phyloP scores from a whole-genome alignment of 2,329 filamentous ascomycete species.

The Tricladium varicosporioides region DNA sequence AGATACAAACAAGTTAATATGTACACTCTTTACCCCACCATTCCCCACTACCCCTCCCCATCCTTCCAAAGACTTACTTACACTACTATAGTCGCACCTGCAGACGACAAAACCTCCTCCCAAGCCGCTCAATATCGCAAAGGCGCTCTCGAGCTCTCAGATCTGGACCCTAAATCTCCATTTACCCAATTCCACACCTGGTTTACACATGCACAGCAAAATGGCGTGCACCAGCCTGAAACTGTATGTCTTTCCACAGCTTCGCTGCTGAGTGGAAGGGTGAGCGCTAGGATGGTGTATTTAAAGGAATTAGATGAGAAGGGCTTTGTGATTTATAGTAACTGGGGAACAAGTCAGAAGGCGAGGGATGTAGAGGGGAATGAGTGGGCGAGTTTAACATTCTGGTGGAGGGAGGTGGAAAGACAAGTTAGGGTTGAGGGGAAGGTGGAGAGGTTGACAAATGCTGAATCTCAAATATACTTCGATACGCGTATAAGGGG shows the following conservation, averaged over 20 bases:
- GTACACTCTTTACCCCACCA: constrained; percentile 19
- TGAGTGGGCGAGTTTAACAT: constrained; percentile 76
- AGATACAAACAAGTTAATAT: constrained; percentile 32
- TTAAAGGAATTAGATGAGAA: constrained; percentile 84
- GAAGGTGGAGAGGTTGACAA: constrained; percentile 59
- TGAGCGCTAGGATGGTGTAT: constrained; percentile 85
- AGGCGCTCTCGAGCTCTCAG: constrained; percentile 56
- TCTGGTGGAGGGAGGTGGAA: constrained; percentile 86
- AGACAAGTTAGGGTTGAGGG: constrained; percentile 92
- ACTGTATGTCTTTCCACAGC: constrained; percentile 87
- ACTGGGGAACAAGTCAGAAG: constrained; percentile 77
- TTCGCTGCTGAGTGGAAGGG: constrained; percentile 75
- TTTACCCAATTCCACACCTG: constrained; percentile 84
- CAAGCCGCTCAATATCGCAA: constrained; percentile 77
- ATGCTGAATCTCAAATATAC: constrained; percentile 70
- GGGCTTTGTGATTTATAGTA: constrained; percentile 91
- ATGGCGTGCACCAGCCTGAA: constrained; percentile 72
- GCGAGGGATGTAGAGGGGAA: constrained; percentile 70
- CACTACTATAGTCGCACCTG: constrained; percentile 55
- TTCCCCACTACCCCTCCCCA: not conserved
- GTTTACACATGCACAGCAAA: constrained; percentile 71
- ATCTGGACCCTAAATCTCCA: constrained; percentile 62
- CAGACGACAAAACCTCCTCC: constrained; percentile 52
- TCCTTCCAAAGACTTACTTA: not conserved
- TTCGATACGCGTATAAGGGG: constrained; percentile 72